These are phyloP conservation scores for Cladosporium austrohemisphaericum DNA, from an alignment of 2,329 filamentous ascomycete species.

Conservation along the genomic window DNA sequence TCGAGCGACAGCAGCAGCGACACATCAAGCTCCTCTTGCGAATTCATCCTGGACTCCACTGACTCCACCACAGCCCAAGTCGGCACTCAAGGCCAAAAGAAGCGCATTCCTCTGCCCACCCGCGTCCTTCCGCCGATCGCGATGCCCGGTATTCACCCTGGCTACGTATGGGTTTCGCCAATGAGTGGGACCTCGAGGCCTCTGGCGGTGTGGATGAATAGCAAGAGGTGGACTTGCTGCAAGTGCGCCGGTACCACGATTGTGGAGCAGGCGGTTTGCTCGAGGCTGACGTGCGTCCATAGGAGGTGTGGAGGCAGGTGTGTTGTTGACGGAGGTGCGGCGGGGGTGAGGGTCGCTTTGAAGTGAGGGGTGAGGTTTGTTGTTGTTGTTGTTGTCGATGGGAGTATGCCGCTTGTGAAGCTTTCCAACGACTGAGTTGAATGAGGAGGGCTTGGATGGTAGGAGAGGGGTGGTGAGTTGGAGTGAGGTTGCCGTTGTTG, in stretches of 20 bases:
- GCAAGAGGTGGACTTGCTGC: slow-evolving; percentile 31
- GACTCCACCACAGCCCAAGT: slow-evolving; percentile 18
- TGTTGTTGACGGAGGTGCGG: no score
- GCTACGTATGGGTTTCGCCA: slow-evolving; percentile 2
- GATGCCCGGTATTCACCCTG: background rate
- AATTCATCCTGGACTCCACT: slow-evolving; percentile 35
- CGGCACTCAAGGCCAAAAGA: background rate
- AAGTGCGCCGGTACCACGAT: slow-evolving; percentile 25
- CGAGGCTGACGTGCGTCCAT: slow-evolving; percentile 26
- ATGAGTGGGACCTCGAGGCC: slow-evolving; percentile 18
- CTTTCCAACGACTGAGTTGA: no score
- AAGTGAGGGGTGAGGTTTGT: background rate
- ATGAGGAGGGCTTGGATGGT: background rate
- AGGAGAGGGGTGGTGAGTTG: no score
- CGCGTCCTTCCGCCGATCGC: background rate
- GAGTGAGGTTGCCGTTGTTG: no score
- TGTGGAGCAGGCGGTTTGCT: slow-evolving; percentile 29
- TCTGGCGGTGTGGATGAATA: slow-evolving; percentile 18
- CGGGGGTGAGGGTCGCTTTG: background rate
- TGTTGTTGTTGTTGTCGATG: background rate
- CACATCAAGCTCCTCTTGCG: slow-evolving; percentile 35
- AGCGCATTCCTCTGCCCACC: background rate
- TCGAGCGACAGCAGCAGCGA: background rate
- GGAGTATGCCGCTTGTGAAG: no score
- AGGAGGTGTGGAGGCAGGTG: slow-evolving; percentile 21